Evolutionary conservation across 192 early-diverging fungal genomes (phyloP), one percentile per base, ranked within the genome.

Genomic region (Dissophora ornata): DNA sequence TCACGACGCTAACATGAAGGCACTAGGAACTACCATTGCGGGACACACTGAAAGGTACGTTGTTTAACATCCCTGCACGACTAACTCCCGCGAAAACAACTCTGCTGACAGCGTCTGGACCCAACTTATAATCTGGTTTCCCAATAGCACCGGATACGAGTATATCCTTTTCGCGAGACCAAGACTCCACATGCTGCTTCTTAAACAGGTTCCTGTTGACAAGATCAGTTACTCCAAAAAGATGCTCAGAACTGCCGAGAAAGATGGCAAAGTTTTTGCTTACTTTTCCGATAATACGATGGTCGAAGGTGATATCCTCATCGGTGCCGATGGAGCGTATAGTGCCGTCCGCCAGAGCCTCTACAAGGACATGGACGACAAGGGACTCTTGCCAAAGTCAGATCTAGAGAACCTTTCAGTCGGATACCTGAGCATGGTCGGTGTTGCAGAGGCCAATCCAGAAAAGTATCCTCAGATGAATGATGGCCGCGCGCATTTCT

Each of bases 271-370:
- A 15, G 68, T 62, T 15, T 26, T 38, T 6, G 48, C 56, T 26
- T 36, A 57, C 2, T 57, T 33, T 13, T 48, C 50, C n/a, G 69
- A 71, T 24, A 51, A 57, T 32, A 49, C 53, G 8, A 32, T 0
- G 16, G 33, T 50, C 32, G 26, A 48, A 4, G 59, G 69, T 7
- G 69, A 71, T 34, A 63, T 71, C 29, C 53, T 71, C 15, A 42
- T 71, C 11, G 69, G 69, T 0, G 60, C 69, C 7, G 69, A 71
- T 28, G 69, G 69, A 0, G 53, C 69, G 0, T 71, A 71, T 25
- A 63, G 60, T 21, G 44, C 19, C 1, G 61, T 71, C 25, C 59
- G 69, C 16, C 60, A 71, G 11, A 44, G 12, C 16, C 30, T 71
- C 28, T 63, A 71, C 36, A 47, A 45, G n/a, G 13, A 15, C 3